Conservation (phyloP, 2,329 filamentous ascomycete genomes). For the Hymenoscyphus fraxineus region DNA sequence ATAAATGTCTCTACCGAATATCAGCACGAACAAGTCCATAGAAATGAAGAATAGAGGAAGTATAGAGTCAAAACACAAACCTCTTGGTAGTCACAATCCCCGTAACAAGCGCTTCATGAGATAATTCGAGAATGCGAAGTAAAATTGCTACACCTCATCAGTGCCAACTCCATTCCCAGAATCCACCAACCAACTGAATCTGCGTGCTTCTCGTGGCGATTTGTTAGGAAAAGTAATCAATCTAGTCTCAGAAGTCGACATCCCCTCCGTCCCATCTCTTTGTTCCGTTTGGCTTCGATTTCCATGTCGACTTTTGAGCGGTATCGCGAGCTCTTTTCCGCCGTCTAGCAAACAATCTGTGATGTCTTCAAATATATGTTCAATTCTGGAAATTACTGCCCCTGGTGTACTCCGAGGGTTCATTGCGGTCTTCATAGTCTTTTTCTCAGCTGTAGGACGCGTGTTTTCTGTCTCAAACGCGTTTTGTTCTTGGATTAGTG, state of each 20-base stretch:
- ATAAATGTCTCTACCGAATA: constrained; percentile 64
- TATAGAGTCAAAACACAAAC: constrained; percentile 36
- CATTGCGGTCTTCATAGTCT: background rate
- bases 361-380: constrained; percentile 51
- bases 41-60: background rate
- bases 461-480: background rate
- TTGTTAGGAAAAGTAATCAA: constrained; percentile 45
- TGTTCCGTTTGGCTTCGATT: background rate
- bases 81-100: constrained; percentile 59
- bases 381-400: constrained; percentile 49
- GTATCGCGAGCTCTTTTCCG: constrained; percentile 45
- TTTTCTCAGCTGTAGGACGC: background rate
- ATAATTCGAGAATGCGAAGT: constrained; percentile 55
- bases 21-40: constrained; percentile 5
- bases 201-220: constrained; percentile 45
- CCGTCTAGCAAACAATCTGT: constrained; percentile 45
- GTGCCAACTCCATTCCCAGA: constrained; percentile 11
- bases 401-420: constrained; percentile 13
- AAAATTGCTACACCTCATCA: constrained; percentile 45
- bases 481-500: constrained; percentile 11
- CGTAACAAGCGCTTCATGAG: constrained; percentile 54
- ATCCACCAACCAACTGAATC: constrained; percentile 45
- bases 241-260: constrained; percentile 9
- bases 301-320: constrained; percentile 39
- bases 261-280: background rate